Conservation (phyloP, 192 early-diverging fungal genomes). For the Gryganskiella cystojenkinii region DNA sequence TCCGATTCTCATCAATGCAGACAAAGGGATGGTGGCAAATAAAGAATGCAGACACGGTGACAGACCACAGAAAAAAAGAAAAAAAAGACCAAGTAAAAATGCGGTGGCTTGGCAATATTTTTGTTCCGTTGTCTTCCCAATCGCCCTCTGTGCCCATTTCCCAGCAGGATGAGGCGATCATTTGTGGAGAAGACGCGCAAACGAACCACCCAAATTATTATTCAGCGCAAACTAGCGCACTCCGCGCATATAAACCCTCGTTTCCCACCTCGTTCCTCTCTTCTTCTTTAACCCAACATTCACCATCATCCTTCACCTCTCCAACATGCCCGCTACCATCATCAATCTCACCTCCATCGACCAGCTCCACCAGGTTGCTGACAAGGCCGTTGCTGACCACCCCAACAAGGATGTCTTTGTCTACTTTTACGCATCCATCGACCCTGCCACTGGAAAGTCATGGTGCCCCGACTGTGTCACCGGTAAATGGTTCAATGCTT, state of each 20-base stretch:
- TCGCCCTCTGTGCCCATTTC: too few relatives aligned
- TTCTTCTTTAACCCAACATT: too few relatives aligned
- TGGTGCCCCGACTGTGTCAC: slow-evolving; percentile 58
- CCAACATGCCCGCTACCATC: slow-evolving; percentile 40
- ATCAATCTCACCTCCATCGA: slow-evolving; percentile 26
- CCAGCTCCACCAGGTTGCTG: slow-evolving; percentile 19
- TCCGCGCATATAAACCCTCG: too few relatives aligned
- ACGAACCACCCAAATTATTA: too few relatives aligned
- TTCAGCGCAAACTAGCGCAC: too few relatives aligned
- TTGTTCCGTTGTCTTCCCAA: too few relatives aligned
- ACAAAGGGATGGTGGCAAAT: too few relatives aligned
- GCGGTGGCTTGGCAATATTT: too few relatives aligned
- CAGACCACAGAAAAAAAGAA: slow-evolving; percentile 8
- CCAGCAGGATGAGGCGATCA: too few relatives aligned
- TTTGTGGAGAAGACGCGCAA: too few relatives aligned
- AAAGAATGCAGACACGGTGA: background rate
- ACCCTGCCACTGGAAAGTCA: slow-evolving; percentile 54
- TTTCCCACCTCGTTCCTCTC: too few relatives aligned
- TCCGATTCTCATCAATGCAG: background rate
- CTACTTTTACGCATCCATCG: slow-evolving; percentile 38
- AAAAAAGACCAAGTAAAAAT: background rate
- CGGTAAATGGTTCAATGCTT: slow-evolving; percentile 8
- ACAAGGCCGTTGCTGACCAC: slow-evolving; percentile 29
- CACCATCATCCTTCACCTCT: too few relatives aligned
- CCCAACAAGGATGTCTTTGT: slow-evolving; percentile 37